Evolutionary conservation across 805 yeast genomes (phyloP).

Genomic region (Saccharomyces paradoxus): DNA sequence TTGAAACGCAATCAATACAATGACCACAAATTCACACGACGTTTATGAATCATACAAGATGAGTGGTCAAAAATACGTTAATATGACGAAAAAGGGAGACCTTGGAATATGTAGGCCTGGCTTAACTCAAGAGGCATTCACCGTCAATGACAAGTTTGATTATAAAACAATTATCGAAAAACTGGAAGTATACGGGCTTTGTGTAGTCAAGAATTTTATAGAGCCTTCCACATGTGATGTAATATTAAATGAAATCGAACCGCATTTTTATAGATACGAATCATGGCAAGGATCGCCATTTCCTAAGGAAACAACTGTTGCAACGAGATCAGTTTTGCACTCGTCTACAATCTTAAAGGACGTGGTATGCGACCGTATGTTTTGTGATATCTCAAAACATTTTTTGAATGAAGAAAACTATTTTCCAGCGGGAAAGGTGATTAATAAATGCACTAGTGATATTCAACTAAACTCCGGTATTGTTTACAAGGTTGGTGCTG

Average conservation of each 20-base stretch:
- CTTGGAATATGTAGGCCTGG: background rate
- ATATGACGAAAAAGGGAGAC: constrained; percentile 3
- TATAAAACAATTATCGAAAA: constrained; percentile 6
- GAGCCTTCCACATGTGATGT: constrained; percentile 8
- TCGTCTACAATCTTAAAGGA: constrained; percentile 10
- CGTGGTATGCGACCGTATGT: constrained; percentile 7
- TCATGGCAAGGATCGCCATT: constrained; percentile 23
- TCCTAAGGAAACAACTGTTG: constrained; percentile 21
- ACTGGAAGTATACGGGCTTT: constrained; percentile 22
- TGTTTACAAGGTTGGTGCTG: constrained; percentile 24
- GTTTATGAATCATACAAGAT: constrained; percentile 5
- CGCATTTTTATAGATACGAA: constrained; percentile 17
- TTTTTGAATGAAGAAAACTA: constrained; percentile 12
- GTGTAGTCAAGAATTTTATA: constrained; percentile 17
- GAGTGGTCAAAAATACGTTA: constrained; percentile 7
- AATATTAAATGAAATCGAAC: constrained; percentile 16
- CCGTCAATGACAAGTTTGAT: constrained; percentile 4
- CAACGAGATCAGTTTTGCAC: constrained; percentile 15
- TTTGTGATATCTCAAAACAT: constrained; percentile 6
- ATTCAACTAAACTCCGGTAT: constrained; percentile 23
- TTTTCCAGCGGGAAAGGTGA: constrained; percentile 15
- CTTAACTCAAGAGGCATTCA: background rate
- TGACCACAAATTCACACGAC: constrained; percentile 7
- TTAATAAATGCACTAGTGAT: constrained; percentile 12
- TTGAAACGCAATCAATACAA: background rate